Percentiles rank a stretch among this genome's conserved stretches.
These are phyloP conservation scores for Pyricularia sp. DNA, from an alignment of 2,329 filamentous ascomycete genomes.

Conservation along the genomic window DNA sequence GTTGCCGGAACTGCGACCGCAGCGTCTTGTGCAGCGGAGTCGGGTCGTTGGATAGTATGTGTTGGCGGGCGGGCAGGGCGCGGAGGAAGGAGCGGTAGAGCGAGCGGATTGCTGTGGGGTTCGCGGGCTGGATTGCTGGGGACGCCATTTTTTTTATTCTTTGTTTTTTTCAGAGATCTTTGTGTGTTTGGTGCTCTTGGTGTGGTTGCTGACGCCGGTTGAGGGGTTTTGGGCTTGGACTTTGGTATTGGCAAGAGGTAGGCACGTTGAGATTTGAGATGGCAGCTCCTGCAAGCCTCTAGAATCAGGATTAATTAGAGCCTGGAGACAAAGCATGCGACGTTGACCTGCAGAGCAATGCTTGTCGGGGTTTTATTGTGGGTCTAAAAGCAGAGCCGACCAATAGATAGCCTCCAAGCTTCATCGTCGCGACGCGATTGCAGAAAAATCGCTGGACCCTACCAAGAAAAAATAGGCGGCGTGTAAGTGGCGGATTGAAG, in stretches of 20 bases:
- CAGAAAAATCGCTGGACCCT: background rate
- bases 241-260: background rate
- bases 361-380: background rate
- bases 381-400: background rate
- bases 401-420: background rate
- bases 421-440: background rate
- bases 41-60: constrained; percentile 40
- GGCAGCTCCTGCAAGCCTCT: background rate
- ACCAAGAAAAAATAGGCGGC: background rate
- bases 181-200: background rate
- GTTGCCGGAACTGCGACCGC: constrained; percentile 48
- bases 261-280: background rate
- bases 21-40: constrained; percentile 64
- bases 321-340: background rate
- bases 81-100: constrained; percentile 85
- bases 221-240: background rate
- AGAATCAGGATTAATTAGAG: too few species aligned
- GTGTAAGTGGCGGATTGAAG: background rate
- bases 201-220: background rate
- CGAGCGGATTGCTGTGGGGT: constrained; percentile 50
- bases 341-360: background rate
- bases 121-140: constrained; percentile 16
- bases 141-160: constrained; percentile 8
- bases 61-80: constrained; percentile 68
- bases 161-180: constrained; percentile 3